A percentile compares a stretch with the other conserved stretches of the same genome.
These are phyloP conservation scores for Daldinia sp. DNA, from an alignment of 2,329 filamentous ascomycete species.

Conservation along the genomic window DNA sequence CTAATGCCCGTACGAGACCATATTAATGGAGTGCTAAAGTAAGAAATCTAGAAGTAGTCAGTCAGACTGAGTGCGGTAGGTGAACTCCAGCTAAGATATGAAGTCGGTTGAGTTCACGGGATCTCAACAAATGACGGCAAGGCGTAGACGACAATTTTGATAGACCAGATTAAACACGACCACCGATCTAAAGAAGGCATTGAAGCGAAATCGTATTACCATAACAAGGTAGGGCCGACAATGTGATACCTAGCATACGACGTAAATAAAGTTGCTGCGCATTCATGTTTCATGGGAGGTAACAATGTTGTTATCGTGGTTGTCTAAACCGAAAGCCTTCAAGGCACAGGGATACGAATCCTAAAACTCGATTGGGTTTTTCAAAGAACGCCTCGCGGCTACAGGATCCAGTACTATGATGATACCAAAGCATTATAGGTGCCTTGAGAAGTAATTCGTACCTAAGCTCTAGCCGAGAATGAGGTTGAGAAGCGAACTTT, in stretches of 20 bases:
- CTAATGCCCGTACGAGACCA: background rate
- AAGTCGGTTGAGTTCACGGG: background rate
- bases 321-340: conserved; percentile 4
- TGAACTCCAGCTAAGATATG: background rate
- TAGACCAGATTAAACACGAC: background rate
- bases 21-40: background rate
- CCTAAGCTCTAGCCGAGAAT: background rate
- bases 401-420: conserved; percentile 27
- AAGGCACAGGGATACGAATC: conserved; percentile 27
- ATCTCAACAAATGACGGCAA: background rate
- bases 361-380: conserved; percentile 25
- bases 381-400: conserved; percentile 28
- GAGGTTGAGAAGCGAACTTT: background rate
- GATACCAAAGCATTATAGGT: background rate
- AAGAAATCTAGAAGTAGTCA: background rate
- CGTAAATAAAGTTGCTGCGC: conserved; percentile 8
- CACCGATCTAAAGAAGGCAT: background rate
- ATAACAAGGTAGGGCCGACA: background rate
- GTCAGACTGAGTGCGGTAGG: background rate
- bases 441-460: background rate
- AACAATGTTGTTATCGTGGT: conserved; percentile 17
- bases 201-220: background rate
- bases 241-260: background rate
- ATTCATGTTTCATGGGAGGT: conserved; percentile 32
- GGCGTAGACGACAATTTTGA: background rate